phyloP scores from a whole-genome alignment of 2,329 filamentous ascomycete species.

The Westerdykella ornata region DNA sequence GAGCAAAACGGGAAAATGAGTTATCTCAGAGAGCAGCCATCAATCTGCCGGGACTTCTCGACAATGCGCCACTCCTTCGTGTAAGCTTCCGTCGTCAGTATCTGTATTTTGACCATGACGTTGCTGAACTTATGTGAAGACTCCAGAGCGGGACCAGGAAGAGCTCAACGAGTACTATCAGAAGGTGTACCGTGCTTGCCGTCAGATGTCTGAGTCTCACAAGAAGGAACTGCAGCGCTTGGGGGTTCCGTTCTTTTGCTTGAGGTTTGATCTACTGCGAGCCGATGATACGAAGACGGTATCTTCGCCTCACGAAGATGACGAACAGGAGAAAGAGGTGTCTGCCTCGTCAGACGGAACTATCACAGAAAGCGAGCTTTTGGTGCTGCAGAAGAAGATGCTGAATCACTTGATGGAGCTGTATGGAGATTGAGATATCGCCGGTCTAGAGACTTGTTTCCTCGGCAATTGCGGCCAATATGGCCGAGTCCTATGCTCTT shows the following conservation, averaged over 20 bases:
- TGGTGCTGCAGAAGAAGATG: constrained; percentile 33
- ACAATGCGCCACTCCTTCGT: constrained; percentile 16
- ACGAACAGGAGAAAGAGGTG: constrained; percentile 7
- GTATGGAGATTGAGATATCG: constrained; percentile 9
- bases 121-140: constrained; percentile 22
- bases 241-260: constrained; percentile 36
- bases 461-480: too few species aligned
- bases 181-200: constrained; percentile 56
- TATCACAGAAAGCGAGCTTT: constrained; percentile 22
- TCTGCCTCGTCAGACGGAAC: not conserved
- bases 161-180: constrained; percentile 55
- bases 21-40: constrained; percentile 50
- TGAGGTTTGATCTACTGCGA: constrained; percentile 19
- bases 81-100: constrained; percentile 5
- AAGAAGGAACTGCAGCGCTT: constrained; percentile 50
- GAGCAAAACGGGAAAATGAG: constrained; percentile 47
- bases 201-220: constrained; percentile 55
- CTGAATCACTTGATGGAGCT: constrained; percentile 26
- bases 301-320: constrained; percentile 1
- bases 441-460: too few species aligned
- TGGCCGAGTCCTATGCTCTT: too few species aligned
- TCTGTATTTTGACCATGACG: not conserved
- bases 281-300: constrained; percentile 12
- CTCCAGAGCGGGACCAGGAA: constrained; percentile 44
- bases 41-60: constrained; percentile 35